Evolutionary conservation across 129 eudicot species (phyloP).

Genomic region (Cynara cardunculus): DNA sequence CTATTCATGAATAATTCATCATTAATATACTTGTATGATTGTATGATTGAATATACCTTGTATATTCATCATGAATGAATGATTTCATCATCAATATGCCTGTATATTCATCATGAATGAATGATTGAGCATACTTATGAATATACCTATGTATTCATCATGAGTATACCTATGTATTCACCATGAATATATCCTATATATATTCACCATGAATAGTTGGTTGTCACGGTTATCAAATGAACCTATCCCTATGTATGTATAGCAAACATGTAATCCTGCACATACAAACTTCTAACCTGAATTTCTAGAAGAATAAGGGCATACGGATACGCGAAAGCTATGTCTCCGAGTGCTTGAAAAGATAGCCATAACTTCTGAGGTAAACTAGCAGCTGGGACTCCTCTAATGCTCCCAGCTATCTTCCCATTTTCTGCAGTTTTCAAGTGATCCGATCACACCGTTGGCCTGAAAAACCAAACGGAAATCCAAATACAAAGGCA

Average conservation of each 20-base stretch:
- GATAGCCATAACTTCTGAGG: constrained; percentile 62
- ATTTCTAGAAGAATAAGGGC: constrained; percentile 78
- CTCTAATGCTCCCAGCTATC: constrained; percentile 46
- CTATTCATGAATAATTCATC: background rate
- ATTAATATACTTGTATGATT: too few species aligned
- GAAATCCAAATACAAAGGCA: background rate
- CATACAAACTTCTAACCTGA: constrained; percentile 45
- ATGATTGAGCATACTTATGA: too few species aligned
- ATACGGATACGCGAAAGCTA: constrained; percentile 79
- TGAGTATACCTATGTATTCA: background rate
- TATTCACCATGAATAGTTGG: background rate
- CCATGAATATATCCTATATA: too few species aligned
- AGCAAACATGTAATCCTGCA: background rate
- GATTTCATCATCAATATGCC: too few species aligned
- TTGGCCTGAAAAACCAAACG: background rate
- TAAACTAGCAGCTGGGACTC: constrained; percentile 37
- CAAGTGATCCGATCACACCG: background rate
- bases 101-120: background rate
- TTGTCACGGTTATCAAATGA: background rate
- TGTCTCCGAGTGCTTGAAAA: constrained; percentile 76
- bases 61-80: background rate
- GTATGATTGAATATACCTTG: too few species aligned
- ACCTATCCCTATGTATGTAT: background rate
- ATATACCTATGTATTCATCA: background rate
- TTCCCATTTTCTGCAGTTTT: constrained; percentile 35